Conservation (phyloP, 176 grass and related monocot genomes). For the Paspalum notatum region DNA sequence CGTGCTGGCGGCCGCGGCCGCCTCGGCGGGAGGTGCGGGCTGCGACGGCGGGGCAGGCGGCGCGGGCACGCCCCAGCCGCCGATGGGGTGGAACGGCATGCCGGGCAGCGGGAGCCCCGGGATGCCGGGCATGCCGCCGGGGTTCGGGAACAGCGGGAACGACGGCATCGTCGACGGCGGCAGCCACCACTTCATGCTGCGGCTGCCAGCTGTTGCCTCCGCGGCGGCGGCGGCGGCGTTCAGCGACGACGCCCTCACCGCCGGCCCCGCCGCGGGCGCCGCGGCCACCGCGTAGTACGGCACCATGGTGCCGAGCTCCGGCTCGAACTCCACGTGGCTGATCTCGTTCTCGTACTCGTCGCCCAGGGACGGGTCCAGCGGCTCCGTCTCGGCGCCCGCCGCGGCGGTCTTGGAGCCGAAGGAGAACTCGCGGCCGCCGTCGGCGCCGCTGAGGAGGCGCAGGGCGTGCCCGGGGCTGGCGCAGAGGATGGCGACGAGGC, state of each 20-base stretch:
- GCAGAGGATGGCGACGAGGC: slow-evolving; percentile 16
- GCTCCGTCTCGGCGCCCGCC: slow-evolving; percentile 17
- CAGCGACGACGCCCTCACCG: not conserved
- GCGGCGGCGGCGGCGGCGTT: not conserved
- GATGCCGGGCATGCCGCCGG: slow-evolving; percentile 42
- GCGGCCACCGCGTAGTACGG: not conserved
- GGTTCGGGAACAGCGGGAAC: slow-evolving; percentile 60
- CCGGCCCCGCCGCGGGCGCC: not conserved
- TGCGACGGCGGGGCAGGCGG: slow-evolving; percentile 23
- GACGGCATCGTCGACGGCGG: slow-evolving; percentile 61
- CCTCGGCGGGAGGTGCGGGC: slow-evolving; percentile 13
- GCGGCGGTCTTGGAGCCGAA: slow-evolving; percentile 28
- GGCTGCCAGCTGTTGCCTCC: not conserved
- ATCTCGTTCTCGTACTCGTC: slow-evolving; percentile 56
- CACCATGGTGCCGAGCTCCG: slow-evolving; percentile 17
- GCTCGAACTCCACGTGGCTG: slow-evolving; percentile 58
- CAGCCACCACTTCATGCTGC: slow-evolving; percentile 68
- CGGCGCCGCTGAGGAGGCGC: slow-evolving; percentile 44
- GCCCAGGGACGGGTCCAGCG: slow-evolving; percentile 20
- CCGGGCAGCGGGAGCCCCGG: slow-evolving; percentile 37
- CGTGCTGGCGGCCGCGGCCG: not conserved
- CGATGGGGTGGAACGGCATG: slow-evolving; percentile 48
- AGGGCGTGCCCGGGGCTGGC: not conserved
- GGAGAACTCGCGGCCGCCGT: slow-evolving; percentile 22
- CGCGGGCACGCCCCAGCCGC: slow-evolving; percentile 39